These are phyloP conservation scores for Stagonosporopsis cucurbitacearum DNA, from an alignment of 2,329 filamentous ascomycete species.

Conservation along the genomic window DNA sequence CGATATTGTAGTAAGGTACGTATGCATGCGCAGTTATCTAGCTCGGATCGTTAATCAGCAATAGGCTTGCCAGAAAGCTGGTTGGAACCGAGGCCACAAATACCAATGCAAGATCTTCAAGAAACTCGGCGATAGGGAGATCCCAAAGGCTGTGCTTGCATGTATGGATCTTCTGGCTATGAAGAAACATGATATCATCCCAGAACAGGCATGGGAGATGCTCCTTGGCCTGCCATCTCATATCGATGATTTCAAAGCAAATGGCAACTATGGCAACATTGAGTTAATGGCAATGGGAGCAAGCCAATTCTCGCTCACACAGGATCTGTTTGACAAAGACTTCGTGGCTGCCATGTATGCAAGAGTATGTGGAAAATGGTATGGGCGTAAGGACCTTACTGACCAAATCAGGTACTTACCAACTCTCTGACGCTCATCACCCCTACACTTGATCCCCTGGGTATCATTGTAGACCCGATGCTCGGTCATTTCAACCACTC, in stretches of 20 bases:
- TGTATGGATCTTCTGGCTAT: constrained; percentile 61
- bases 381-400: constrained; percentile 21
- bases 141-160: constrained; percentile 64
- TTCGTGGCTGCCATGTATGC: constrained; percentile 54
- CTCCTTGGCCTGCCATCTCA: constrained; percentile 58
- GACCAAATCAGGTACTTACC: constrained; percentile 53
- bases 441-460: constrained; percentile 63
- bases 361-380: constrained; percentile 41
- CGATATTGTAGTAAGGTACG: constrained; percentile 67
- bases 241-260: constrained; percentile 54
- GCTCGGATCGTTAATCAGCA: constrained; percentile 7
- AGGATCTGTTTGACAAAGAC: constrained; percentile 50
- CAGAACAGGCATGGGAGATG: constrained; percentile 51
- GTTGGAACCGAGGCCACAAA: constrained; percentile 67
- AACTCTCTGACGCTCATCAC: constrained; percentile 66
- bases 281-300: constrained; percentile 62
- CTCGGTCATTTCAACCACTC: constrained; percentile 66
- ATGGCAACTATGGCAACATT: constrained; percentile 54
- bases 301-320: constrained; percentile 58
- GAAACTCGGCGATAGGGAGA: constrained; percentile 48
- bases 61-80: constrained; percentile 64
- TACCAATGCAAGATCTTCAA: constrained; percentile 64
- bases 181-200: constrained; percentile 47
- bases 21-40: background rate
- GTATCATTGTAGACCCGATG: constrained; percentile 64